Evolutionary conservation across 139 green algal species (phyloP).

Genomic region (Volvox reticuliferus): DNA sequence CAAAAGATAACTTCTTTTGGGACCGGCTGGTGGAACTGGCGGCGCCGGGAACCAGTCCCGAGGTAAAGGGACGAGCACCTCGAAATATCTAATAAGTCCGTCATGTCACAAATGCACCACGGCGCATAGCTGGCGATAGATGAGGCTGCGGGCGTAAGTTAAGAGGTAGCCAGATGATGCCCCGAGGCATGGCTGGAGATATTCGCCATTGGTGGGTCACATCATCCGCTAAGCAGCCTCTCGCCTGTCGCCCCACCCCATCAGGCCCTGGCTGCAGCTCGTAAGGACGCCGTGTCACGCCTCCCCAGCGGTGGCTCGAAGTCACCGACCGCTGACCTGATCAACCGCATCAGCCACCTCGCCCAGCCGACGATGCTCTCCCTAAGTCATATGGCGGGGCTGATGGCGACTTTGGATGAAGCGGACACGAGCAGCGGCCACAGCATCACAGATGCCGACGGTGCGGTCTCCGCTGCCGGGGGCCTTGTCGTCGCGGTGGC

Average conservation of each 20-base stretch:
- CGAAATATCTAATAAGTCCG: too few species aligned
- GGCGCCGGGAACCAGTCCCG: conserved; percentile 19
- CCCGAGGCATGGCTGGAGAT: too few species aligned
- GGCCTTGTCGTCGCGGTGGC: conserved; percentile 4
- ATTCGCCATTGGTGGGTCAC: too few species aligned
- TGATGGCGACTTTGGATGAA: conserved; percentile 53
- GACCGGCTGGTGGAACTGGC: conserved; percentile 64
- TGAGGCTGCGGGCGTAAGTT: too few species aligned
- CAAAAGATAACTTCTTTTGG: conserved; percentile 81
- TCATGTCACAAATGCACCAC: neutral
- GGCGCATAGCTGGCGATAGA: neutral
- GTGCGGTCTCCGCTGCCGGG: neutral
- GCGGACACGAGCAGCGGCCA: neutral
- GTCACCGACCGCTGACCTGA: conserved; percentile 64
- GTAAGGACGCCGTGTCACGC: conserved; percentile 77
- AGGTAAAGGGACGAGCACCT: conserved; percentile 36
- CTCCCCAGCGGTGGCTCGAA: conserved; percentile 65
- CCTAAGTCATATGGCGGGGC: conserved; percentile 60
- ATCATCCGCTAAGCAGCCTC: neutral
- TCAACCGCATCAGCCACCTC: conserved; percentile 57
- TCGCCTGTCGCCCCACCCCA: neutral
- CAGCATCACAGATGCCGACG: neutral
- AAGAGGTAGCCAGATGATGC: too few species aligned
- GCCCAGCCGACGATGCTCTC: conserved; percentile 72
- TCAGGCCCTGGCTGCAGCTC: conserved; percentile 30